Conservation (phyloP, 1,284 basidiomycete genomes). For the Pholiota adiposa region DNA sequence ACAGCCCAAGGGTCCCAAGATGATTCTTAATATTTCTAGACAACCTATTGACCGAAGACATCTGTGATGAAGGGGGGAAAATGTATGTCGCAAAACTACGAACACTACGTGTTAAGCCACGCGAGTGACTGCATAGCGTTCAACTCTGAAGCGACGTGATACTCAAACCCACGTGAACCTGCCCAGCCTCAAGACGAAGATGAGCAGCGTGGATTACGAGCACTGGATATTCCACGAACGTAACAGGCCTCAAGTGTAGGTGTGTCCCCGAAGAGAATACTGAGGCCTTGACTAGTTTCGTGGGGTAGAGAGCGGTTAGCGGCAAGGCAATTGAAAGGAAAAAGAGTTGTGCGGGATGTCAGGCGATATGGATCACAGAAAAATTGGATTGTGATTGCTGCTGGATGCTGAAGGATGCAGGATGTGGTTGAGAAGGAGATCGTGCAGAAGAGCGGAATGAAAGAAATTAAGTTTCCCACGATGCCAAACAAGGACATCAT, state of each 20-base stretch:
- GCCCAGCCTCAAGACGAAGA: slow-evolving; percentile 52
- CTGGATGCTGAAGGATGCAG: neutral
- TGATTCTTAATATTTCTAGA: neutral
- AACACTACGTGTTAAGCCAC: slow-evolving; percentile 37
- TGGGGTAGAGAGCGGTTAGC: slow-evolving; percentile 34
- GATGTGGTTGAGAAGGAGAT: neutral
- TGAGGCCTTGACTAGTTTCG: slow-evolving; percentile 60
- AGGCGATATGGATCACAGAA: neutral
- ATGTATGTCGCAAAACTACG: slow-evolving; percentile 68
- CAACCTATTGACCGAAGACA: neutral
- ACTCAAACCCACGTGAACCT: slow-evolving; percentile 42
- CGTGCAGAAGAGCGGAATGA: neutral
- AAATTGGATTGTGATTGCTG: neutral
- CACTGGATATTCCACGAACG: slow-evolving; percentile 57
- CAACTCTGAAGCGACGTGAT: slow-evolving; percentile 61
- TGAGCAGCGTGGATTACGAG: slow-evolving; percentile 39
- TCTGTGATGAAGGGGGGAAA: neutral
- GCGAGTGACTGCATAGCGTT: slow-evolving; percentile 35
- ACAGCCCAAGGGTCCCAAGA: too few species aligned
- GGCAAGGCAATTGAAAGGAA: neutral
- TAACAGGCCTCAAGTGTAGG: slow-evolving; percentile 55
- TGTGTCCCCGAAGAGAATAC: slow-evolving; percentile 23
- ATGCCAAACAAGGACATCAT: neutral
- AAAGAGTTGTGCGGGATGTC: neutral
- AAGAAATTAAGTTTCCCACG: slow-evolving; percentile 18